phyloP scores from a whole-genome alignment of 768 basidiomycete genomes.

The Leccinum subgranulosum region DNA sequence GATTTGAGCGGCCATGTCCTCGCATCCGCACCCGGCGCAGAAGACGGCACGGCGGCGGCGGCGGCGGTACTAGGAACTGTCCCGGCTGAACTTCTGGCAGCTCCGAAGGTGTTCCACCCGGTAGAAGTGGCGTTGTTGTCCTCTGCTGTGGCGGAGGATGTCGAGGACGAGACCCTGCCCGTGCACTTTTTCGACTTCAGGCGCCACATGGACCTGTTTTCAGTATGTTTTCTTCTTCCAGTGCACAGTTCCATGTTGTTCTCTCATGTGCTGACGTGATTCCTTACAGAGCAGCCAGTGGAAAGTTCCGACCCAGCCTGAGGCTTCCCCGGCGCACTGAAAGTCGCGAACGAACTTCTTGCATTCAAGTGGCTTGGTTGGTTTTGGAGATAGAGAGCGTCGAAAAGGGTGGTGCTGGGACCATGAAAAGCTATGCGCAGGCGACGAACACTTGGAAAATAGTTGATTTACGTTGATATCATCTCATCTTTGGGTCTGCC shows the following conservation, averaged over 20 bases:
- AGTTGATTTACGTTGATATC: background rate
- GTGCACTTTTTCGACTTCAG: constrained; percentile 23
- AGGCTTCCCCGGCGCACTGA: background rate
- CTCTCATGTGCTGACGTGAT: background rate
- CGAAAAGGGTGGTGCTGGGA: background rate
- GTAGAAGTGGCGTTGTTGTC: constrained; percentile 22
- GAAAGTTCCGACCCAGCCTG: background rate
- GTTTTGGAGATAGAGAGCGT: background rate
- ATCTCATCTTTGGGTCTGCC: background rate
- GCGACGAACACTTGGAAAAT: background rate
- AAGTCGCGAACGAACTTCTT: background rate
- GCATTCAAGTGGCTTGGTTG: background rate
- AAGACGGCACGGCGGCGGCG: constrained; percentile 1
- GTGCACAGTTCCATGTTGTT: background rate
- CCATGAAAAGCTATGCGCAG: background rate
- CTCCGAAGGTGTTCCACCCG: constrained; percentile 15
- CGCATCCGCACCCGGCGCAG: constrained; percentile 8
- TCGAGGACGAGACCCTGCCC: constrained; percentile 12
- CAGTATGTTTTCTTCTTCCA: constrained; percentile 9
- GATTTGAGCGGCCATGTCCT: constrained; percentile 14
- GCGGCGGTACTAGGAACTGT: background rate
- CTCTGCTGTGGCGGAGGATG: constrained; percentile 19
- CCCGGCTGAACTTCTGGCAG: background rate
- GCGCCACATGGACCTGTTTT: constrained; percentile 18
- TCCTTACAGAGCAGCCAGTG: constrained; percentile 2